Conservation (phyloP, 1,284 basidiomycete species). For the Ustilago curta region DNA sequence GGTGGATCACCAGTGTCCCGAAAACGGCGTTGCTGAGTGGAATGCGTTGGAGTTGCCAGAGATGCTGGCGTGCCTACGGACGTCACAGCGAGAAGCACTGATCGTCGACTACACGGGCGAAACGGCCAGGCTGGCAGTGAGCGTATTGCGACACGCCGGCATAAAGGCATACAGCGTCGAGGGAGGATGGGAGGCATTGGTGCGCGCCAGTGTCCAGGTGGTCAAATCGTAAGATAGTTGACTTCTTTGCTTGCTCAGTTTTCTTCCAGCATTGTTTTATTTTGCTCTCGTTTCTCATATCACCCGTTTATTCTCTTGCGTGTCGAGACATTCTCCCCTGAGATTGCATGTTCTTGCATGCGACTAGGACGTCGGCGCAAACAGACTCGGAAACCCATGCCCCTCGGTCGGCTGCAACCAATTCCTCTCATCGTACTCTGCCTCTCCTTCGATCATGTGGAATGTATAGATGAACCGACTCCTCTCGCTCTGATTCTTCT, state of each 20-base stretch:
- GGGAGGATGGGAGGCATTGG: slow-evolving; percentile 17
- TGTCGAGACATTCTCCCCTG: not conserved
- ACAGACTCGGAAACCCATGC: slow-evolving; percentile 51
- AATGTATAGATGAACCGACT: slow-evolving; percentile 64
- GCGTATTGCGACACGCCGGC: slow-evolving; percentile 28
- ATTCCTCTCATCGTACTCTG: slow-evolving; percentile 56
- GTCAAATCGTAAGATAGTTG: slow-evolving; percentile 20
- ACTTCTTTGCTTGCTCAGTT: no score
- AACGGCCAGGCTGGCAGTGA: slow-evolving; percentile 24
- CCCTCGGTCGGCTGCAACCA: slow-evolving; percentile 57
- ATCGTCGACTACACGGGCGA: slow-evolving; percentile 36
- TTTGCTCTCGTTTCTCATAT: not conserved
- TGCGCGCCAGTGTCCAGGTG: not conserved
- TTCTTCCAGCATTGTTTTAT: not conserved
- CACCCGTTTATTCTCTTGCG: not conserved
- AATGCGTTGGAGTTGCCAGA: slow-evolving; percentile 22
- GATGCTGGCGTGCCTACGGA: slow-evolving; percentile 24
- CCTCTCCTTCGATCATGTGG: slow-evolving; percentile 64
- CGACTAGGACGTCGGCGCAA: not conserved
- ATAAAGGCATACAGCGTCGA: slow-evolving; percentile 35
- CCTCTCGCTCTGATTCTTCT: slow-evolving; percentile 50
- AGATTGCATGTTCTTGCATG: not conserved
- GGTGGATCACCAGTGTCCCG: slow-evolving; percentile 16
- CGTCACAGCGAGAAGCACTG: slow-evolving; percentile 18
- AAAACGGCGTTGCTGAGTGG: slow-evolving; percentile 23